Base-by-base conservation (phyloP, 2,329 filamentous ascomycete genomes). In the Sporothrix schenckii region DNA sequence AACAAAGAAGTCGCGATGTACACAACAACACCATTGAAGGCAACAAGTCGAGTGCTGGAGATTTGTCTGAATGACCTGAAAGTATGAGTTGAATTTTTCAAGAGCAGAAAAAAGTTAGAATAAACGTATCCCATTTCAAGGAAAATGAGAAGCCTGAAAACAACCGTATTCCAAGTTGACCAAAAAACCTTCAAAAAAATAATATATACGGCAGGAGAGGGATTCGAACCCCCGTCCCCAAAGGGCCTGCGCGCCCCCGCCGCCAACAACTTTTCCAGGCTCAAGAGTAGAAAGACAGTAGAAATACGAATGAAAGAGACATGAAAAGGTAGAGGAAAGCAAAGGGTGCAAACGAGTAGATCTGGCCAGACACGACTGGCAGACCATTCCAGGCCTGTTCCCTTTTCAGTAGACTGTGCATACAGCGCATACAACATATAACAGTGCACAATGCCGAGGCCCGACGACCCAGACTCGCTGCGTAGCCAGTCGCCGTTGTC, bases 171-270 rank as follows among this genome's bases (percentile, higher is more conserved):
- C 13, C 11, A 44, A 44, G 41, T 13, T 5, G 13, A 44, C 14
- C 1, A n/a, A 19, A n/a, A 21, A n/a, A 44, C 5, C 1, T 21
- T 10, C 5, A 7, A 50, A 50, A 50, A n/a, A 50, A 50, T 10
- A 50, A 21, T 6, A 1, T 19, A 11, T 56, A 34, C 50, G 49
- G 30, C 65, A 53, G 50, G 34, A 19, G 49, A 54, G 27, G 65
- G 50, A 67, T 52, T 66, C 30, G 61, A 52, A 54, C 58, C 58
- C 58, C 58, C 24, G 30, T 6, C 58, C 39, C 58, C 58, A 13
- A 63, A 63, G 58, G 58, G 58, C 39, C 58, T 44, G n/a, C 11
- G n/a, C 21, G 21, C 58, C 39, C 58, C 58, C 34, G 10, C 39
- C 11, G 58, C 58, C 58, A 47, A 27, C 58, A 47, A 63, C 39